A percentile compares a stretch with the other conserved stretches of the same genome.
These are phyloP conservation scores for Tuctoria greenei DNA, from an alignment of 176 grass and related monocot species.

Conservation along the genomic window DNA sequence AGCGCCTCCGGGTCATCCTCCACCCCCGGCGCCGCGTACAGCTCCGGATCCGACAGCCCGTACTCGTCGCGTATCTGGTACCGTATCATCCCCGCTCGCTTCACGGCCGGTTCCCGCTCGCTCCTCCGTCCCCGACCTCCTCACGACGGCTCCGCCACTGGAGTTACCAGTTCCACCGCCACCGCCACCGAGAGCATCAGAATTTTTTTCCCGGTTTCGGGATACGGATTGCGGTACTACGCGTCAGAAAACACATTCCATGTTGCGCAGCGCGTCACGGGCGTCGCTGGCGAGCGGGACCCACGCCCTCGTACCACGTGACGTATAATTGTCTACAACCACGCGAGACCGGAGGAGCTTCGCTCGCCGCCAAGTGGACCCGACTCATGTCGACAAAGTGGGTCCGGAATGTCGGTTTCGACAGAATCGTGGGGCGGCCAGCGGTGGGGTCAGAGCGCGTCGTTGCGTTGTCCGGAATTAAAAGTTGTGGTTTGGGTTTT, in stretches of 20 bases:
- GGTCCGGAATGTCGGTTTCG: not conserved
- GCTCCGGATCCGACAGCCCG: slow-evolving; percentile 69
- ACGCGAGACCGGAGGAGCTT: accelerated
- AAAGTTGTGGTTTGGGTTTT: slow-evolving; percentile 31
- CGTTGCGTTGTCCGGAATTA: not conserved
- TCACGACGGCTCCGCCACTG: slow-evolving; percentile 41
- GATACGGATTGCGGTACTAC: no score
- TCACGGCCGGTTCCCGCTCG: not conserved
- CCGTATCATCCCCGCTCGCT: slow-evolving; percentile 59
- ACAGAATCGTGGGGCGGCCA: accelerated
- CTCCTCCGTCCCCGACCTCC: not conserved
- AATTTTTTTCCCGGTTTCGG: no score
- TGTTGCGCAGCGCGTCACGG: slow-evolving; percentile 15
- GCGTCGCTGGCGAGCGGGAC: not conserved
- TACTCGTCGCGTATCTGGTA: slow-evolving; percentile 91
- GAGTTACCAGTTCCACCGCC: slow-evolving; percentile 3
- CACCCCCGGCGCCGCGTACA: slow-evolving; percentile 53
- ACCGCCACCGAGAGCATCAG: no score
- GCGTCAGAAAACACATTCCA: slow-evolving; percentile 45
- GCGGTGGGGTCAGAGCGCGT: not conserved
- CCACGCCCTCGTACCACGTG: slow-evolving; percentile 20
- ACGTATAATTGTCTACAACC: slow-evolving; percentile 14
- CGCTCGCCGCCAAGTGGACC: no score
- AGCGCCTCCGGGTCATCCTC: slow-evolving; percentile 95
- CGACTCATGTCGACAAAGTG: accelerated